Evolutionary conservation across 2,329 filamentous ascomycete genomes (phyloP).

Genomic region (Cladophialophora yegresii): DNA sequence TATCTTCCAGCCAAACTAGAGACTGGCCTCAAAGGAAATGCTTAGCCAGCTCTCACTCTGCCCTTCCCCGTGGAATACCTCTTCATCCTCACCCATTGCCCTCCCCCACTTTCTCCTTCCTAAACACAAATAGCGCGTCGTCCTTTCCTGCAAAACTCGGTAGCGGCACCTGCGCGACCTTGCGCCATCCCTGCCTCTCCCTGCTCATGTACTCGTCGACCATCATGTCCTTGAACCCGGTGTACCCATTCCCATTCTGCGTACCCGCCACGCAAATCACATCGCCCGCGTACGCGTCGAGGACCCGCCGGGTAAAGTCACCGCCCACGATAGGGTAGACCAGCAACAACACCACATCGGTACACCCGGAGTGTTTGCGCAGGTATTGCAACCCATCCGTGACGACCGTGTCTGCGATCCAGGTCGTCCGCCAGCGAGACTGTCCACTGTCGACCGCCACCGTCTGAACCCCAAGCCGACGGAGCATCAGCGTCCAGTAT

Average conservation of each 20-base stretch:
- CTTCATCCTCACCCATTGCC: background rate
- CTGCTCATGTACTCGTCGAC: constrained; percentile 67
- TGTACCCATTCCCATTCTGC: constrained; percentile 74
- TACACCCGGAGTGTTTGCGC: constrained; percentile 51
- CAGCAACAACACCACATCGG: constrained; percentile 63
- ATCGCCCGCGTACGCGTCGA: constrained; percentile 64
- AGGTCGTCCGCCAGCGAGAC: constrained; percentile 67
- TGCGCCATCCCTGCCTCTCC: constrained; percentile 57
- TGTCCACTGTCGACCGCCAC: constrained; percentile 67
- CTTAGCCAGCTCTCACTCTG: too few species aligned
- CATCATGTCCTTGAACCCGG: constrained; percentile 64
- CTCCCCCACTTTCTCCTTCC: constrained; percentile 10
- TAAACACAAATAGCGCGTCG: constrained; percentile 70
- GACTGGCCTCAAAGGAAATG: too few species aligned
- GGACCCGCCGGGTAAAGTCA: constrained; percentile 65
- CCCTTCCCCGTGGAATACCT: background rate
- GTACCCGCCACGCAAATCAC: constrained; percentile 72
- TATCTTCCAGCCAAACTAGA: background rate
- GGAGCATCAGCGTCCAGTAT: constrained; percentile 74
- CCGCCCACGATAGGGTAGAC: constrained; percentile 71
- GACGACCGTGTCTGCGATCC: constrained; percentile 67
- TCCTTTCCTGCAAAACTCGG: constrained; percentile 77
- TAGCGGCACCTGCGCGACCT: constrained; percentile 65
- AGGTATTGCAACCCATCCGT: constrained; percentile 64
- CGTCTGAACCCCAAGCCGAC: constrained; percentile 58